A percentile compares a stretch with the other conserved stretches of the same genome.
phyloP scores from a whole-genome alignment of 108 stramenopile genomes.

The Pseudonitzschia multistriata region DNA sequence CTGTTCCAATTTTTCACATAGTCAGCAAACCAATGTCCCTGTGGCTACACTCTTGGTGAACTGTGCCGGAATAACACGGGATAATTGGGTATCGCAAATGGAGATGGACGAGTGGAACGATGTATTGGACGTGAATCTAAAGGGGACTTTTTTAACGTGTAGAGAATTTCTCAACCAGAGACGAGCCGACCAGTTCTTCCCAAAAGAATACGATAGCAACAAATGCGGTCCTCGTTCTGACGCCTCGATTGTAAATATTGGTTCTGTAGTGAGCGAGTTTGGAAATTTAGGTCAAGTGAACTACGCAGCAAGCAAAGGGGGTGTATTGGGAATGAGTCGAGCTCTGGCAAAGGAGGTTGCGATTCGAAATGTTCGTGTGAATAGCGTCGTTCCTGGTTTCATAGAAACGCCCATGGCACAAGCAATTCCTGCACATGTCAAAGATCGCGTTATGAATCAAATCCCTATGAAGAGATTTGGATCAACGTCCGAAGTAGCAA shows the following conservation, averaged over 20 bases:
- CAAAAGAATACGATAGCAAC: constrained; percentile 14
- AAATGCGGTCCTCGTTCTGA: background rate
- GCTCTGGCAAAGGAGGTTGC: constrained; percentile 80
- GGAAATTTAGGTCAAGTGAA: constrained; percentile 83
- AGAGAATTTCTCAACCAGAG: constrained; percentile 50
- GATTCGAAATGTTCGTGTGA: constrained; percentile 47
- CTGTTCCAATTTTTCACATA: constrained; percentile 36
- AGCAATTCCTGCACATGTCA: constrained; percentile 59
- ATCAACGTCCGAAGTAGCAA: constrained; percentile 59
- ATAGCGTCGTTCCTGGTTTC: constrained; percentile 75
- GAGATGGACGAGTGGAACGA: constrained; percentile 64
- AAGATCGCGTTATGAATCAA: constrained; percentile 14
- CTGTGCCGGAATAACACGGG: constrained; percentile 78
- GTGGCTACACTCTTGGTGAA: constrained; percentile 65
- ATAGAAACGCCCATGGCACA: constrained; percentile 76
- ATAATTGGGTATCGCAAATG: constrained; percentile 64
- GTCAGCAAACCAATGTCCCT: background rate
- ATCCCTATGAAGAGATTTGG: constrained; percentile 66
- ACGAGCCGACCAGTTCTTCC: constrained; percentile 14
- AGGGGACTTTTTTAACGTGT: constrained; percentile 74
- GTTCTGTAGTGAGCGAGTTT: constrained; percentile 60
- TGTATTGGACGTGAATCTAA: constrained; percentile 83
- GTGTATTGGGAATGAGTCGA: constrained; percentile 65
- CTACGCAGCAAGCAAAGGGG: constrained; percentile 85
- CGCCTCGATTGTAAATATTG: constrained; percentile 66